Evolutionary conservation across 2,329 filamentous ascomycete genomes (phyloP).

Genomic region (Sporothrix dimorphospora): DNA sequence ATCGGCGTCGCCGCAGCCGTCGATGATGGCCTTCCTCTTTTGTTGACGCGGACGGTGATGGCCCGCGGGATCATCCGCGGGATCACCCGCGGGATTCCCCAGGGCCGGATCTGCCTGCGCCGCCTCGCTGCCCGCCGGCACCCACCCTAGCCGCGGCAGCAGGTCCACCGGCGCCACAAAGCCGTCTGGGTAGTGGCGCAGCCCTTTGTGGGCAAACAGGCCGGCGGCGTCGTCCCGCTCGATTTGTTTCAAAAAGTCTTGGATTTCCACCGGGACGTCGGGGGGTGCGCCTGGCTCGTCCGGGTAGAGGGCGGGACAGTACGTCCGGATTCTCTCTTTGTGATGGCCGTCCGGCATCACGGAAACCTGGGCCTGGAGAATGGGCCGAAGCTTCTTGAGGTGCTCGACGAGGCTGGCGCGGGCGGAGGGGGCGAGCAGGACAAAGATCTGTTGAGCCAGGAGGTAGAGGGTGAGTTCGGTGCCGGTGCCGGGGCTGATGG

Average conservation of each 20-base stretch:
- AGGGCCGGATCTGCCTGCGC: too few relatives aligned
- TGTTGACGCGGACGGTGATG: neutral
- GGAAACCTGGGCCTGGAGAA: constrained; percentile 4
- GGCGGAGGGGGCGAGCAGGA: neutral
- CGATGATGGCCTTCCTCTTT: neutral
- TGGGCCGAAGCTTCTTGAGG: neutral
- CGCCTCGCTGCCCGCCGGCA: too few relatives aligned
- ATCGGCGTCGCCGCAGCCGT: neutral
- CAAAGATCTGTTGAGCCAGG: neutral
- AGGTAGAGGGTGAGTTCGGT: constrained; percentile 1
- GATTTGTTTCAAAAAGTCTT: neutral
- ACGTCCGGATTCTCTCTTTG: neutral
- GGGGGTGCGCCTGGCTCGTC: constrained; percentile 14
- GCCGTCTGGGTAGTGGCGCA: neutral
- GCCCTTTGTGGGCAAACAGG: neutral
- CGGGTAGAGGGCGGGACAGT: constrained; percentile 20
- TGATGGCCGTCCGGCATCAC: neutral
- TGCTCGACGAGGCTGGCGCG: neutral
- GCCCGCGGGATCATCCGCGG: too few relatives aligned
- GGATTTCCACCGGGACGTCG: neutral
- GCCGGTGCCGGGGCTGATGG: neutral
- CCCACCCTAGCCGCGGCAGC: neutral
- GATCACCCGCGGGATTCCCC: too few relatives aligned
- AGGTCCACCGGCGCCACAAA: neutral
- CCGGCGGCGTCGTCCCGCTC: neutral